Evolutionary conservation across 805 yeast genomes (phyloP), one percentile per base, ranked within the genome.

Genomic region (Pichia sporocuriosa): DNA sequence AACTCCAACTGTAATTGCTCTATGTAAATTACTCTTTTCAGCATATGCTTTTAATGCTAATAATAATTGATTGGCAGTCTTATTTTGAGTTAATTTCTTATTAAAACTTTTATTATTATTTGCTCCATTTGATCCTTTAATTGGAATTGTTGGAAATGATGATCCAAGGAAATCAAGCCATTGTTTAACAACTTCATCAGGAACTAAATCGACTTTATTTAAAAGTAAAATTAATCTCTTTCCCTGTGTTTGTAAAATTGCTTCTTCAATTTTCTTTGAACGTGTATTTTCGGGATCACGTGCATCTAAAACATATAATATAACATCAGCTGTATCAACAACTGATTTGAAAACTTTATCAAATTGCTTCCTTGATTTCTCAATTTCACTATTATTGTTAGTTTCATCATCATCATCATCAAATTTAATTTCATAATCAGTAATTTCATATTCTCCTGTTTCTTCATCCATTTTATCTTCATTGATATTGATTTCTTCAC

Each of bases 271-370:
- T 58, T 79, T 86, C 59, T 80, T 78, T 8, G 97, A 88, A 58
- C 98, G 78, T 3, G 97, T 90, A 16, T 87, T 81, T 62, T 86
- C 95, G 42, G 98, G 98, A 63, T 93, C 96, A 63, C 98, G 81
- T 1, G 98, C 96, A 65, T 90, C 98, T 57, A 90, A 68, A n/a
- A 90, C 96, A 57, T 93, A 90, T 42, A 89, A 70, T 16, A 90
- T 70, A 41, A 90, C 96, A 60, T 90, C 98, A 2, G 97, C 71
- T 19, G 88, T 83, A 46, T 88, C 97, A 19, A 93, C 89, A 28
- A 93, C 97, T 13, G 88, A 73, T 63, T 88, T 89, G 72, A 89
- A 90, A 45, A 90, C 79, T 66, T 89, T 90, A 62, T 90, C 97
- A 59, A 84, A 93, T 6, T 96, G 93, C 61, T 84, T 89, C 61